Base-by-base conservation (phyloP, 2,329 filamentous ascomycete genomes). In the Metarhizium guizhouense region DNA sequence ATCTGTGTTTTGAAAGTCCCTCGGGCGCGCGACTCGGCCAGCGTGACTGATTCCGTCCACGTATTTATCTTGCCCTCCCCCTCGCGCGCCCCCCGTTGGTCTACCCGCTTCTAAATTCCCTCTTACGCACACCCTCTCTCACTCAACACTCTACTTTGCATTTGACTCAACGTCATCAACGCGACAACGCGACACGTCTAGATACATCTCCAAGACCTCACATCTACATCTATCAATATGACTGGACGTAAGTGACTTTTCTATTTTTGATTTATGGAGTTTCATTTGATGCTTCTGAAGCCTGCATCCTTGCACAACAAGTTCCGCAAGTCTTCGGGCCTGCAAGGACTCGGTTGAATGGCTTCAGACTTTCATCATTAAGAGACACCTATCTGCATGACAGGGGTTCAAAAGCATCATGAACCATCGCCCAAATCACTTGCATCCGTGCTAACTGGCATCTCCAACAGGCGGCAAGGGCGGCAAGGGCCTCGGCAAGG, bases 401-500 rank as follows among this genome's bases (percentile, higher is more conserved):
- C 52, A 25, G 30, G 16, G 10, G n/a, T 36, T 25, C 25, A 25
- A 36, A 52, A 56, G 50, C 34, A 34, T 34, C 7, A 34, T 34
- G 32, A 2, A 11, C 6, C 6, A 34, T 25, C 3, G 32, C 32
- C 32, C 3, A 34, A 34, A 11, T 34, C 7, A 8, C 32, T 7
- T 48, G 45, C 45, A 48, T 8, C 20, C 54, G 63, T 66, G 71
- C 77, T 84, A 68, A 84, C 77, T 64, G 16, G 51, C 65, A 57
- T 60, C 61, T 60, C 64, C 59, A 61, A 67, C 68, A 94, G 90
- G 90, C 75, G 90, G 90, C 75, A 95, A 95, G 81, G 91, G 91
- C 77, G 92, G 92, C 74, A 96, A 96, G 86, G 92, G 91, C 75
- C 90, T 96, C 78, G 92, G 92, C 76, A 96, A 96, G 86, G 92